Evolutionary conservation across 2,329 filamentous ascomycete genomes (phyloP), one percentile per base, ranked within the genome.

Genomic region (Knufia petricola): DNA sequence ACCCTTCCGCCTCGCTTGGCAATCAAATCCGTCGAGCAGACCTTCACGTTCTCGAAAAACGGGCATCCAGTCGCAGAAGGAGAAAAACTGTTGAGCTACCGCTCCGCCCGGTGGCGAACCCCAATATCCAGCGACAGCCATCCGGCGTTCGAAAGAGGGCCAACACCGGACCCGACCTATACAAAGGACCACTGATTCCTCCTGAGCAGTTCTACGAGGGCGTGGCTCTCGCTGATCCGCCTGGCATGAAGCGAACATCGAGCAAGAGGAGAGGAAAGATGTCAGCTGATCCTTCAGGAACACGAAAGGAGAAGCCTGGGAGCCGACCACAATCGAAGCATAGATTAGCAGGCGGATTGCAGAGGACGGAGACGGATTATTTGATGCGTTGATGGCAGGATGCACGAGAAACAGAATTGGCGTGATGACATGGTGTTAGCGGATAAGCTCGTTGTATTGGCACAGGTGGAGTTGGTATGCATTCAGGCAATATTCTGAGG

Each of bases 261-360:
- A 46, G 43, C 20, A 37, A 46, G 43, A 17, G 19, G 21, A 46
- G 32, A 38, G 32, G 43, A 9, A 44, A 44, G 19, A 15, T 44
- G 26, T 28, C 41, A 2, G 26, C 28, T 31, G 41, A 44, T 19
- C 3, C 6, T 4, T 40, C 15, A 4, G 37, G 7, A 4, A 4
- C 15, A 8, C 6, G 15, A n/a, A 36, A n/a, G 13, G 32, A 36
- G 32, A 36, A 28, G 12, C 26, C 6, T 6, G 6, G 6, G 26
- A 28, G 12, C 26, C 6, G 26, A 12, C 12, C 26, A 6, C 26
- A 28, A 12, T 28, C 26, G 6, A 28, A 12, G 12, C 26, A 28
- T 28, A 6, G 26, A 28, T 6, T 12, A 6, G 26, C 6, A 12
- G 26, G 6, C 12, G 32, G 32, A 13, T n/a, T 36, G 13, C 6